These are phyloP conservation scores for Aphanomyces astaci DNA, from an alignment of 352 stramenopile species.

Conservation along the genomic window DNA sequence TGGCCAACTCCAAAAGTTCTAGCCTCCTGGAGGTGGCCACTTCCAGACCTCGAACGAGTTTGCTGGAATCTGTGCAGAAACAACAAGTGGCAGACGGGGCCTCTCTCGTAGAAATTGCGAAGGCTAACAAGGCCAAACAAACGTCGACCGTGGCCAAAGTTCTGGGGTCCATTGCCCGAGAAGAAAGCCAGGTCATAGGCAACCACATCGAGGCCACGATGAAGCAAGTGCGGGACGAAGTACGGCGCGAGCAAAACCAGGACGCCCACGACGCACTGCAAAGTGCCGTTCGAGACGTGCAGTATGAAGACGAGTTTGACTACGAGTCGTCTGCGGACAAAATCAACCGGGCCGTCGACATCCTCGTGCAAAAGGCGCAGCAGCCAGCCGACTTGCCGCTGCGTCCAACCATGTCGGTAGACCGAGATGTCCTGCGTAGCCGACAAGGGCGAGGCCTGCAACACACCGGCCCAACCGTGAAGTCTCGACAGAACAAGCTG, in stretches of 20 bases:
- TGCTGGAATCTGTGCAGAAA: constrained; percentile 1
- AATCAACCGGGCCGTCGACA: constrained; percentile 25
- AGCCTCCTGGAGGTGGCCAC: not conserved
- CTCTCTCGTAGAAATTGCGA: not conserved
- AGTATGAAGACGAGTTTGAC: constrained; percentile 44
- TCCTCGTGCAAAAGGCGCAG: constrained; percentile 17
- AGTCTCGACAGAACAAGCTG: constrained; percentile 47
- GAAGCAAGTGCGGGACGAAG: constrained; percentile 32
- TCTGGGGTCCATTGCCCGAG: not conserved
- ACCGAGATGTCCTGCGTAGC: constrained; percentile 34
- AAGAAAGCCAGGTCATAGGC: not conserved
- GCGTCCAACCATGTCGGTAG: constrained; percentile 26
- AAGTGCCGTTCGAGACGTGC: constrained; percentile 20
- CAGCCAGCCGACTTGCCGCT: not conserved
- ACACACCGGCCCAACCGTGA: constrained; percentile 26
- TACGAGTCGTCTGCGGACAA: constrained; percentile 30
- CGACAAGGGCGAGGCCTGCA: constrained; percentile 25
- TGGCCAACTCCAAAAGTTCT: not conserved
- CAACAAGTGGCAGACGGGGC: not conserved
- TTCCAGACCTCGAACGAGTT: not conserved
- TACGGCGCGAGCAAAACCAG: constrained; percentile 22
- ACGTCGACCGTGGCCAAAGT: constrained; percentile 12
- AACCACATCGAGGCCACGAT: constrained; percentile 31
- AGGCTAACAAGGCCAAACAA: not conserved
- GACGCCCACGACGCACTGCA: not conserved